phyloP scores from a whole-genome alignment of 805 yeast genomes.

The Danielia oregonensis region DNA sequence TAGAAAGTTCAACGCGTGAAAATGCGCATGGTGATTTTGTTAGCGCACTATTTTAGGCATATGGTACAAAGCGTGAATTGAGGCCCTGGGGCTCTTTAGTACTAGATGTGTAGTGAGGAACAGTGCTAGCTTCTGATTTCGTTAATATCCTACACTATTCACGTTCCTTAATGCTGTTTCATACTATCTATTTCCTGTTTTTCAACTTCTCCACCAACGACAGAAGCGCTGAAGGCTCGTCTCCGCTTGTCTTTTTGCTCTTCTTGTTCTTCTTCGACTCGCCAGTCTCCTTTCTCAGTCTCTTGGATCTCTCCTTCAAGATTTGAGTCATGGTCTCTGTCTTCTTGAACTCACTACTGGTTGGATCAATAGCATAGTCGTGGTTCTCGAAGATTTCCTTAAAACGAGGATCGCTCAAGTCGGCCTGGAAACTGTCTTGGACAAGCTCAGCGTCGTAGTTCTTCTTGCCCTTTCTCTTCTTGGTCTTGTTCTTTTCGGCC shows the following conservation, averaged over 20 bases:
- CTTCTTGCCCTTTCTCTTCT: constrained; percentile 42
- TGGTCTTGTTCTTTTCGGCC: constrained; percentile 62
- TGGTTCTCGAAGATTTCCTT: constrained; percentile 78
- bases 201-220: constrained; percentile 51
- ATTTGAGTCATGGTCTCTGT: constrained; percentile 84
- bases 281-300: constrained; percentile 22
- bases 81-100: no score
- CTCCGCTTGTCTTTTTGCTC: constrained; percentile 1
- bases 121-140: neutral
- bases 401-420: constrained; percentile 82
- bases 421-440: constrained; percentile 57
- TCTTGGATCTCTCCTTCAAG: constrained; percentile 67
- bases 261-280: constrained; percentile 7
- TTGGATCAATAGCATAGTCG: constrained; percentile 92
- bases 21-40: no score
- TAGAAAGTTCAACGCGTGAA: constrained; percentile 1
- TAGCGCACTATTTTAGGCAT: no score
- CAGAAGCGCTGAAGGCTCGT: constrained; percentile 8
- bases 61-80: no score
- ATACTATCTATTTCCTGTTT: constrained; percentile 26
- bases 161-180: neutral
- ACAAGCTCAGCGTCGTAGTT: constrained; percentile 48
- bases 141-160: neutral
- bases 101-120: no score
- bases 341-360: constrained; percentile 83